phyloP scores from a whole-genome alignment of 176 grass and related monocot genomes.

The Musa schizocarpa region DNA sequence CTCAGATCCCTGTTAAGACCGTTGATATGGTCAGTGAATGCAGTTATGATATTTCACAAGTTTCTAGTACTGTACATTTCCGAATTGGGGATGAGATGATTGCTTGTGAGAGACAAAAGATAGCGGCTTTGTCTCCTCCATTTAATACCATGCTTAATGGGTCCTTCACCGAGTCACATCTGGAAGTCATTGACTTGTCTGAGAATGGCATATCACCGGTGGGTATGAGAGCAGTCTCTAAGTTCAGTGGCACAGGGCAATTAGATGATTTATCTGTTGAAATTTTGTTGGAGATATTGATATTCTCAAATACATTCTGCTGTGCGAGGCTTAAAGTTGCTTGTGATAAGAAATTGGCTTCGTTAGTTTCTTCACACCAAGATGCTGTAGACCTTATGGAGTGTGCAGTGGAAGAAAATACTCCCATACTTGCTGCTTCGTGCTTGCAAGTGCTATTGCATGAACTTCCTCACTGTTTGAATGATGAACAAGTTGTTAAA shows the following conservation, averaged over 20 bases:
- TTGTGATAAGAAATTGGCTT: slow-evolving; percentile 72
- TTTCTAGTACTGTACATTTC: slow-evolving; percentile 47
- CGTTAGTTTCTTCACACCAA: slow-evolving; percentile 60
- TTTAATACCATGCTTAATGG: slow-evolving; percentile 94
- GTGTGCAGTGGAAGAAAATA: slow-evolving; percentile 71
- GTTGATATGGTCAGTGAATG: slow-evolving; percentile 25
- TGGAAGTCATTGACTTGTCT: slow-evolving; percentile 80
- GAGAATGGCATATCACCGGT: slow-evolving; percentile 70
- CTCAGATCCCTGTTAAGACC: slow-evolving; percentile 38
- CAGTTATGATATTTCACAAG: slow-evolving; percentile 1
- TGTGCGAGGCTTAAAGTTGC: slow-evolving; percentile 80
- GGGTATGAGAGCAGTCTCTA: slow-evolving; percentile 55
- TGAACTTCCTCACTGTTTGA: slow-evolving; percentile 59
- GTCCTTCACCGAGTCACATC: slow-evolving; percentile 75
- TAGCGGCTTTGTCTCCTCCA: slow-evolving; percentile 61
- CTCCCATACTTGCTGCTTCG: slow-evolving; percentile 54
- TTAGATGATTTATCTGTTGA: slow-evolving; percentile 55
- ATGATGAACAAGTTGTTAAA: slow-evolving; percentile 56
- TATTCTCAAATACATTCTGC: slow-evolving; percentile 83
- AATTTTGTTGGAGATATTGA: slow-evolving; percentile 67
- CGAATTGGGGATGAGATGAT: slow-evolving; percentile 63
- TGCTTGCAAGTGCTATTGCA: slow-evolving; percentile 75
- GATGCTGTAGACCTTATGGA: slow-evolving; percentile 76
- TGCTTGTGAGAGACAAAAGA: slow-evolving; percentile 65
- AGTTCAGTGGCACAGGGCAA: slow-evolving; percentile 42